Percentiles rank a stretch among this genome's conserved stretches.
phyloP scores from a whole-genome alignment of 768 basidiomycete genomes.

The Candolleomyces aberdarensis region DNA sequence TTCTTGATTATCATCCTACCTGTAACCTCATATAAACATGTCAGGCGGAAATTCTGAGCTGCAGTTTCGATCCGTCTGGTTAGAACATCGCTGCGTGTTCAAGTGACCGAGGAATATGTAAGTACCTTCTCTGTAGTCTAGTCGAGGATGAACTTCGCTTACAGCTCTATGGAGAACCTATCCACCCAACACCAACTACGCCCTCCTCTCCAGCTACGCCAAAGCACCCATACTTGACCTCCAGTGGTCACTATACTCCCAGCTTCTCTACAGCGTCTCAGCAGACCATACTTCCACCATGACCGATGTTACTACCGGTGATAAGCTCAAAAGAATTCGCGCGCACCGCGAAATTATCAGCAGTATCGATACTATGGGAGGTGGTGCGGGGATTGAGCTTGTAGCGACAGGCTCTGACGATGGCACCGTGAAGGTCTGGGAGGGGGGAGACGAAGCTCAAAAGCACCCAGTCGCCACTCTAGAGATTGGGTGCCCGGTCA shows the following conservation, averaged over 20 bases:
- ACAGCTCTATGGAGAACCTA: constrained; percentile 90
- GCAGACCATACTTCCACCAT: constrained; percentile 84
- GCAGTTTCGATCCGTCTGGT: constrained; percentile 92
- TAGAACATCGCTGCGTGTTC: constrained; percentile 93
- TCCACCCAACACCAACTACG: constrained; percentile 91
- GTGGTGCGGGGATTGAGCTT: constrained; percentile 81
- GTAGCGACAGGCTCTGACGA: constrained; percentile 90
- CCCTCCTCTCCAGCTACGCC: constrained; percentile 73
- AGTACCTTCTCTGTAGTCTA: constrained; percentile 29
- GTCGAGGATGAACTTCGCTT: background rate
- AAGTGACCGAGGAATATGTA: constrained; percentile 86
- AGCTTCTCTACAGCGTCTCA: constrained; percentile 75
- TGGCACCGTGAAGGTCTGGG: constrained; percentile 89
- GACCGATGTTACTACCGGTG: constrained; percentile 80
- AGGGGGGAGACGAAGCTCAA: constrained; percentile 70
- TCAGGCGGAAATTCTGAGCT: constrained; percentile 73
- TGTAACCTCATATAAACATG: background rate
- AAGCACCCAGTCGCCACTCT: constrained; percentile 79
- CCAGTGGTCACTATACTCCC: constrained; percentile 79
- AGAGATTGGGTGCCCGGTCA: constrained; percentile 87
- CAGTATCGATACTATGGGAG: constrained; percentile 77
- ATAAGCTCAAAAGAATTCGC: constrained; percentile 75
- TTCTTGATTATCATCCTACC: background rate
- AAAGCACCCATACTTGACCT: constrained; percentile 93
- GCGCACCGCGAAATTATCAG: constrained; percentile 94